Evolutionary conservation across 2,329 filamentous ascomycete species (phyloP).

Genomic region (Ascochyta koolunga): DNA sequence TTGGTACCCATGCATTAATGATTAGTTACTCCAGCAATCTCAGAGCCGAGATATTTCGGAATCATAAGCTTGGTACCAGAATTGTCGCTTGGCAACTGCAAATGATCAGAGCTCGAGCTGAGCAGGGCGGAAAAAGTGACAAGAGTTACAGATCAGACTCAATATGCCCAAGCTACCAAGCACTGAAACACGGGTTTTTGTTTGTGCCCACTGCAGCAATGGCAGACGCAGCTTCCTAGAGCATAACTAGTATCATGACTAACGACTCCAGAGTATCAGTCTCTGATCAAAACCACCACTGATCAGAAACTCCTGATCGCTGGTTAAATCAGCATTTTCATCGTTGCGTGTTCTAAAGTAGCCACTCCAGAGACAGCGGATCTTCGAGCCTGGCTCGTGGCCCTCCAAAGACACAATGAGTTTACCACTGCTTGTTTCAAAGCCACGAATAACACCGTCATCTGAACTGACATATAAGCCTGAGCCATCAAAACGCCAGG

Average conservation of each 20-base stretch:
- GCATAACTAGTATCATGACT: background rate
- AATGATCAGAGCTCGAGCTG: background rate
- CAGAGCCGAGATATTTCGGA: background rate
- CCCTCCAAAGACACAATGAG: slow-evolving; percentile 58
- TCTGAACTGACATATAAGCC: slow-evolving; percentile 70
- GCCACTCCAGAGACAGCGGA: slow-evolving; percentile 64
- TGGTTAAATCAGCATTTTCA: slow-evolving; percentile 15
- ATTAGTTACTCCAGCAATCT: background rate
- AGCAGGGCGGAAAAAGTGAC: background rate
- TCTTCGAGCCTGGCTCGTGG: slow-evolving; percentile 64
- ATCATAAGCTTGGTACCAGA: background rate
- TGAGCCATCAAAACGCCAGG: slow-evolving; percentile 66
- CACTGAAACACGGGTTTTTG: no score
- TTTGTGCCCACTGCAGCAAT: background rate
- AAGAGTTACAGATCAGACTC: background rate
- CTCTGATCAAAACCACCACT: slow-evolving; percentile 70
- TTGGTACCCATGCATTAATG: background rate
- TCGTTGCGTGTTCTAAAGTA: slow-evolving; percentile 38
- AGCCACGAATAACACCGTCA: slow-evolving; percentile 65
- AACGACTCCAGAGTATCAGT: slow-evolving; percentile 60
- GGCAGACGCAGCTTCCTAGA: background rate
- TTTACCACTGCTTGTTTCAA: slow-evolving; percentile 65
- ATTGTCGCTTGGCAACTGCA: background rate
- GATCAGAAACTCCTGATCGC: slow-evolving; percentile 60
- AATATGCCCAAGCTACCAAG: background rate